Evolutionary conservation across 306 rosid genomes (phyloP).

Genomic region (Adenanthera pavonina): DNA sequence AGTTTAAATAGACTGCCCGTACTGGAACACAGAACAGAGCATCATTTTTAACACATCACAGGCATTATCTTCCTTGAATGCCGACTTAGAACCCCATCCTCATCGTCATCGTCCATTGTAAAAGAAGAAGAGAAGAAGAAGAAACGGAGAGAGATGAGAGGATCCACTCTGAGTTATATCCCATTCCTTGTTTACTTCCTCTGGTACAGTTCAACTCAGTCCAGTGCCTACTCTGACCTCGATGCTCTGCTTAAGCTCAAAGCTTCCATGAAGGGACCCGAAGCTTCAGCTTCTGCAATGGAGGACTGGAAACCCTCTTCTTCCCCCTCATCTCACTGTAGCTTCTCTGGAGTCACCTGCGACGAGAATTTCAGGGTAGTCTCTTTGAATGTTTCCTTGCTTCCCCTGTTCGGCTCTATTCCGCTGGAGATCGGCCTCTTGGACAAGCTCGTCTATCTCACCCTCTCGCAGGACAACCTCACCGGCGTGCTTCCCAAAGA

Average conservation of each 20-base stretch:
- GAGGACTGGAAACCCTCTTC: slow-evolving; percentile 55
- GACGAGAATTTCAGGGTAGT: slow-evolving; percentile 48
- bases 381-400: slow-evolving; percentile 51
- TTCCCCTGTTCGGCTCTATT: slow-evolving; percentile 57
- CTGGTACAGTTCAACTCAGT: slow-evolving; percentile 18
- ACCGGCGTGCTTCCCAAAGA: slow-evolving; percentile 62
- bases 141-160: neutral
- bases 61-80: neutral
- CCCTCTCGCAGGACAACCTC: slow-evolving; percentile 53
- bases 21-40: neutral
- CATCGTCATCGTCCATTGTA: neutral
- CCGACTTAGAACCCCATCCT: neutral
- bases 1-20: slow-evolving; percentile 13
- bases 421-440: slow-evolving; percentile 72
- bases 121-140: neutral
- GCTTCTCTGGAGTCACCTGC: slow-evolving; percentile 67
- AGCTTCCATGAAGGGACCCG: slow-evolving; percentile 51
- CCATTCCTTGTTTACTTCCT: slow-evolving; percentile 28
- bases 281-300: slow-evolving; percentile 46
- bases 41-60: neutral
- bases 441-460: slow-evolving; percentile 56
- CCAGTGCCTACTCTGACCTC: slow-evolving; percentile 51
- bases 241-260: slow-evolving; percentile 69
- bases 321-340: slow-evolving; percentile 55
- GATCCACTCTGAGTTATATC: neutral